Percentiles rank a stretch among this genome's conserved stretches.
These are phyloP conservation scores for Alternaria sp. DNA, from an alignment of 2,329 filamentous ascomycete species.

Conservation along the genomic window DNA sequence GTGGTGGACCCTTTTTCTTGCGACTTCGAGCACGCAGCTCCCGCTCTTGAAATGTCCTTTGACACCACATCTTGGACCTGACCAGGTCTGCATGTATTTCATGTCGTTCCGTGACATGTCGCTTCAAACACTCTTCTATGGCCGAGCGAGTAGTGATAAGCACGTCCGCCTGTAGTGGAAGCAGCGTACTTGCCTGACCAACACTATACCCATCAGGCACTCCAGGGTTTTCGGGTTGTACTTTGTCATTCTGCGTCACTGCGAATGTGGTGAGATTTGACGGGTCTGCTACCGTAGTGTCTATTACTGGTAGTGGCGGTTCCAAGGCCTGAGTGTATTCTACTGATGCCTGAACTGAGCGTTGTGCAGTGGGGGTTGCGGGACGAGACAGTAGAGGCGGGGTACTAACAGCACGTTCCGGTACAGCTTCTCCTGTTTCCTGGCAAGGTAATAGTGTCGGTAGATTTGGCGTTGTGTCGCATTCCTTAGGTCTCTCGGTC, in stretches of 20 bases:
- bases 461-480: not conserved
- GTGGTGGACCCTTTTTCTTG: constrained; percentile 1
- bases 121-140: constrained; percentile 25
- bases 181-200: not conserved
- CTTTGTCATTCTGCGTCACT: not conserved
- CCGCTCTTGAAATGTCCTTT: constrained; percentile 35
- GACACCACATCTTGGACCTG: constrained; percentile 27
- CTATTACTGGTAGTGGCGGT: not conserved
- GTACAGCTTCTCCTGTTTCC: not conserved
- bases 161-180: constrained; percentile 16
- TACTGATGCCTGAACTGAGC: not conserved
- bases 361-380: not conserved
- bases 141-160: constrained; percentile 14
- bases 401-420: not conserved
- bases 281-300: not conserved
- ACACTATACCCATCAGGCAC: not conserved
- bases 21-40: constrained; percentile 21
- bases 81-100: constrained; percentile 30
- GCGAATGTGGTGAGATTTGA: not conserved
- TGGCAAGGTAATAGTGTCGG: not conserved
- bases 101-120: constrained; percentile 23
- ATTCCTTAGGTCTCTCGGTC: constrained; percentile 1
- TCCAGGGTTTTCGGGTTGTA: not conserved
- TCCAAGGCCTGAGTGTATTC: not conserved
- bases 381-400: not conserved